phyloP scores from a whole-genome alignment of 1,139 yeast species.

The Zygosaccharomyces pseudobailii region DNA sequence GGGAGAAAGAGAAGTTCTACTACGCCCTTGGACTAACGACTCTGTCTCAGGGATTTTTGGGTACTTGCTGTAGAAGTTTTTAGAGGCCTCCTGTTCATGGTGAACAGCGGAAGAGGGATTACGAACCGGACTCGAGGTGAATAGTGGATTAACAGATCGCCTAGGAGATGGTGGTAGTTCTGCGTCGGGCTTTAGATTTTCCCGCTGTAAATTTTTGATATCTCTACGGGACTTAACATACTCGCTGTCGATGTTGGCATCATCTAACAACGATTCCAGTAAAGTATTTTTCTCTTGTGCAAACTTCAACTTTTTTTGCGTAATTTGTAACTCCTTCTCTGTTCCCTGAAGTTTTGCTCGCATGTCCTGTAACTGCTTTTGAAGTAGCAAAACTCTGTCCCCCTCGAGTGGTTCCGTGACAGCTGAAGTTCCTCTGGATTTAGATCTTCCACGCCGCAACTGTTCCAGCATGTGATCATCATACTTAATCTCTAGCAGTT shows the following conservation, averaged over 20 bases:
- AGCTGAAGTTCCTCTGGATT: slow-evolving; percentile 14
- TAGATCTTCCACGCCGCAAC: slow-evolving; percentile 20
- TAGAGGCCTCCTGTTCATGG: slow-evolving; percentile 1
- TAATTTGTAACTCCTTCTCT: slow-evolving; percentile 58
- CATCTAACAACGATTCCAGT: slow-evolving; percentile 30
- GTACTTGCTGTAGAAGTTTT: slow-evolving; percentile 27
- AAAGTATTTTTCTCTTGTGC: slow-evolving; percentile 30
- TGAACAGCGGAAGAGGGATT: slow-evolving; percentile 9
- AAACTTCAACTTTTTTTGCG: slow-evolving; percentile 55
- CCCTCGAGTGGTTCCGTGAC: slow-evolving; percentile 6
- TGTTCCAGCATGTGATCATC: slow-evolving; percentile 26
- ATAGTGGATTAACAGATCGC: slow-evolving; percentile 29
- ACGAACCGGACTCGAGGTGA: slow-evolving; percentile 34
- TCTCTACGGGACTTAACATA: slow-evolving; percentile 32
- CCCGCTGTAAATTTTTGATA: slow-evolving; percentile 29
- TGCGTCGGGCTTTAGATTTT: slow-evolving; percentile 25
- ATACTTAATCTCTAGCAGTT: slow-evolving; percentile 26
- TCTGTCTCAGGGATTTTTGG: slow-evolving; percentile 33
- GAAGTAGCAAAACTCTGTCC: slow-evolving; percentile 21
- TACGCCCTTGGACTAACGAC: slow-evolving; percentile 17
- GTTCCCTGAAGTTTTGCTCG: slow-evolving; percentile 56
- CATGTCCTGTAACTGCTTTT: slow-evolving; percentile 44
- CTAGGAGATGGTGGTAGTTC: slow-evolving; percentile 34
- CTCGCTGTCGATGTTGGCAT: slow-evolving; percentile 32
- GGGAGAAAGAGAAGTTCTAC: slow-evolving; percentile 27